A percentile compares a stretch with the other conserved stretches of the same genome.
phyloP scores from a whole-genome alignment of 1,139 yeast genomes.

The Scheffersomyces segobiensis region DNA sequence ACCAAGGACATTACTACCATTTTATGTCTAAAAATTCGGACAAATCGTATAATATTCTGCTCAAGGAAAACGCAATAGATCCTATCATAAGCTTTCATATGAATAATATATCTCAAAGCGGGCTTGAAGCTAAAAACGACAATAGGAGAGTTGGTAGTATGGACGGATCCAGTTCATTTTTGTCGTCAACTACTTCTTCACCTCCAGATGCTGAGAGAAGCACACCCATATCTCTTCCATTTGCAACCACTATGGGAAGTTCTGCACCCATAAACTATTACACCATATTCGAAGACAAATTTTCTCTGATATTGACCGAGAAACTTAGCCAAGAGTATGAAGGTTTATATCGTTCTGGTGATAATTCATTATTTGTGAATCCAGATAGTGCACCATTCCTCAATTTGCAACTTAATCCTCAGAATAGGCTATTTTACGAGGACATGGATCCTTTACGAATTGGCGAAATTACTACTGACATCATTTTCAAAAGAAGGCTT shows the following conservation, averaged over 20 bases:
- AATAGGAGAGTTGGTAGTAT: too few relatives aligned
- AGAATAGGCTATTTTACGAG: constrained; percentile 7
- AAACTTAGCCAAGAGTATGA: constrained; percentile 7
- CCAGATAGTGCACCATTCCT: not conserved
- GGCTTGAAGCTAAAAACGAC: not conserved
- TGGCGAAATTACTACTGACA: constrained; percentile 3
- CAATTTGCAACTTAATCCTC: constrained; percentile 4
- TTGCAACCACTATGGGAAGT: not conserved
- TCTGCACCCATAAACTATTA: constrained; percentile 3
- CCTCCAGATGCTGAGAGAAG: not conserved
- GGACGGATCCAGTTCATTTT: not conserved
- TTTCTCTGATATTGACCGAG: constrained; percentile 1
- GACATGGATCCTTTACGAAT: constrained; percentile 11
- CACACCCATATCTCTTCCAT: not conserved
- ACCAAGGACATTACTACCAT: constrained; percentile 11
- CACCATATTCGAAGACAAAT: constrained; percentile 3
- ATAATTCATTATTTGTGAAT: not conserved
- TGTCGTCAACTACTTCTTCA: not conserved
- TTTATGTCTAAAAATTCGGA: constrained; percentile 6
- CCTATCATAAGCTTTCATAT: constrained; percentile 13
- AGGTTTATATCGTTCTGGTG: constrained; percentile 3
- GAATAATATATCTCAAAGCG: constrained; percentile 4
- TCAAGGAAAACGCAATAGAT: constrained; percentile 9
- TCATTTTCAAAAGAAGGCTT: constrained; percentile 4
- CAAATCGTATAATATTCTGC: not conserved